Base-by-base conservation (phyloP, 192 early-diverging fungal genomes). In the Phlyctochytrium bullatum region DNA sequence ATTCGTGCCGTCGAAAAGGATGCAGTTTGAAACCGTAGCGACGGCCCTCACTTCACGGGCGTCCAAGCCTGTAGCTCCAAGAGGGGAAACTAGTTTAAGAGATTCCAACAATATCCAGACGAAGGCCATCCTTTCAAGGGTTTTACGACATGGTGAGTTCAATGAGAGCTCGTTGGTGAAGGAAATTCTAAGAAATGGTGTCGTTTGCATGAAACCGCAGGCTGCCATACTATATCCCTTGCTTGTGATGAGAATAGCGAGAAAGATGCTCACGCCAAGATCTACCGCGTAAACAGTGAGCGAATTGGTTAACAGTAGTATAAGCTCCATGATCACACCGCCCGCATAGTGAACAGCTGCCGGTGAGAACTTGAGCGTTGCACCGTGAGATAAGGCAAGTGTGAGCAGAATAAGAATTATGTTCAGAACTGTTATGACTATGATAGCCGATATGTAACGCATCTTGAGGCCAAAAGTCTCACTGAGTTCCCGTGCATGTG, bases 171-270 rank as follows among this genome's bases (percentile, higher is more conserved):
- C 34, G 32, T 68, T 53, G 31, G 66, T 57, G 56, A 28, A 68
- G 29, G 28, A 33, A 12, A 68, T 25, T 12, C 66, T 25, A 10
- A 59, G 34, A 25, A 68, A 34, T 24, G 66, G 59, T 3, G 10
- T 2, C 30, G 23, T 27, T 68, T 68, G 66, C 16, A 68, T 34
- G 40, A 68, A 61, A 2, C 66, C 66, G 36, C 66, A 68, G 12
- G 66, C 56, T 3, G 34, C 30, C 33, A 61, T 61, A 27, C 66
- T 68, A 36, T 12, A 40, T n/a, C 25, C 23, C 29, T 61, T 68
- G 57, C 47, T 60, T 25, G 66, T 68, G 56, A 68, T 58, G 12
- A 68, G 59, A 53, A 68, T 68, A 14, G 66, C 32, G 2, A 68
- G 16, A 31, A 68, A 68, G 25, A 68, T 68, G 6, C 34, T 33